These are phyloP conservation scores for Epichloe sp. DNA, from an alignment of 2,329 filamentous ascomycete genomes.

Conservation along the genomic window DNA sequence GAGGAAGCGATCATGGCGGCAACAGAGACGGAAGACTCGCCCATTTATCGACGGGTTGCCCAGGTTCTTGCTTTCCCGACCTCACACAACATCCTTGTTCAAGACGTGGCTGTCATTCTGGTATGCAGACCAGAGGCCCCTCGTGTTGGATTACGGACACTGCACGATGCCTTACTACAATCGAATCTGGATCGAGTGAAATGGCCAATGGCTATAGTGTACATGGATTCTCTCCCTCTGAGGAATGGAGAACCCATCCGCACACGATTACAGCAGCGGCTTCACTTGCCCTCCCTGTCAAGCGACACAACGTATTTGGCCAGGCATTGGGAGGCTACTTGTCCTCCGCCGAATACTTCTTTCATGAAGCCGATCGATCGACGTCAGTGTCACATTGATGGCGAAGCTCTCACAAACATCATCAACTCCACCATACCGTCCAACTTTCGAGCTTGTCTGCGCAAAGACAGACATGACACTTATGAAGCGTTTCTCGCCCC, in stretches of 20 bases:
- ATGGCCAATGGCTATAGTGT: slow-evolving; percentile 33
- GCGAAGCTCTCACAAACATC: neutral
- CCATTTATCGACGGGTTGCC: slow-evolving; percentile 28
- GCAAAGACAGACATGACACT: neutral
- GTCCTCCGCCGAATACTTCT: slow-evolving; percentile 31
- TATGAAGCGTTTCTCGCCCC: slow-evolving; percentile 5
- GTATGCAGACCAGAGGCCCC: slow-evolving; percentile 28
- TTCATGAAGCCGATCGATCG: slow-evolving; percentile 25
- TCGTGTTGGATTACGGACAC: slow-evolving; percentile 30
- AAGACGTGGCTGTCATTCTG: slow-evolving; percentile 37
- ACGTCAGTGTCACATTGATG: slow-evolving; percentile 17
- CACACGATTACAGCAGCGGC: slow-evolving; percentile 31
- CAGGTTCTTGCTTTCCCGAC: slow-evolving; percentile 35
- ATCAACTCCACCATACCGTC: neutral
- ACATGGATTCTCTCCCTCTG: slow-evolving; percentile 35
- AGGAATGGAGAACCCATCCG: slow-evolving; percentile 39
- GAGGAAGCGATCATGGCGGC: slow-evolving; percentile 35
- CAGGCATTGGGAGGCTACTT: slow-evolving; percentile 32
- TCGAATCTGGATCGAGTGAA: slow-evolving; percentile 33
- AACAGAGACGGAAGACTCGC: slow-evolving; percentile 23
- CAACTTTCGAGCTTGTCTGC: neutral
- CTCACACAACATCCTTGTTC: slow-evolving; percentile 33
- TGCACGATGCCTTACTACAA: slow-evolving; percentile 29
- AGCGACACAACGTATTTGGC: slow-evolving; percentile 26
- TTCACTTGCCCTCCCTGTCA: slow-evolving; percentile 26